Percentiles rank a stretch among this genome's conserved stretches.
Evolutionary conservation across 176 grass and related monocot species (phyloP).

Genomic region (Rhynchospora breviuscula): DNA sequence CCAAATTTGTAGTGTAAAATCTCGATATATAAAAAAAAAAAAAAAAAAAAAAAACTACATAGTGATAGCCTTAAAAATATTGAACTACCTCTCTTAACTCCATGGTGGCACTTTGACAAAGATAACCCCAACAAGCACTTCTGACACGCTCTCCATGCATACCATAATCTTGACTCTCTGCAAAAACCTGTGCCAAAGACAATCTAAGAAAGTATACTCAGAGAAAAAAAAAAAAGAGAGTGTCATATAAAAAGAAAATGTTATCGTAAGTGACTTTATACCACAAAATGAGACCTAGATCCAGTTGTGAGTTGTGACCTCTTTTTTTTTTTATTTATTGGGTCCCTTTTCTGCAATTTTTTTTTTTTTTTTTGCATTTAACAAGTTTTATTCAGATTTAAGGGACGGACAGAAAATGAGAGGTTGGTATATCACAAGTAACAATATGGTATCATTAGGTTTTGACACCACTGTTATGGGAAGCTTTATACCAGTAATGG

Average conservation of each 20-base stretch:
- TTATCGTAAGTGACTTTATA: neutral
- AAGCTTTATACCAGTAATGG: neutral
- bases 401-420: neutral
- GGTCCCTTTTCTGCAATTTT: neutral
- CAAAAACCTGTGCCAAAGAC: conserved; percentile 60
- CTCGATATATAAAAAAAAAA: no score
- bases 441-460: neutral
- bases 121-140: conserved; percentile 98
- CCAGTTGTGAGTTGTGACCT: neutral
- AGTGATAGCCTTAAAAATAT: neutral
- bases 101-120: conserved; percentile 93
- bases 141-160: conserved; percentile 84
- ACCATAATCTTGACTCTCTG: conserved; percentile 96
- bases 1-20: neutral
- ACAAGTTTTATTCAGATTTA: neutral
- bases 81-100: conserved; percentile 65
- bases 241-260: neutral
- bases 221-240: neutral
- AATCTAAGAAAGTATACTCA: neutral
- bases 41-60: neutral
- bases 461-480: neutral
- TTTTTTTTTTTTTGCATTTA: neutral
- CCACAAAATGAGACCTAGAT: neutral
- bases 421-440: neutral
- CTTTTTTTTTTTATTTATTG: neutral